Evolutionary conservation across 1,284 basidiomycete genomes (phyloP).

Genomic region (Heterobasidion parviporum): DNA sequence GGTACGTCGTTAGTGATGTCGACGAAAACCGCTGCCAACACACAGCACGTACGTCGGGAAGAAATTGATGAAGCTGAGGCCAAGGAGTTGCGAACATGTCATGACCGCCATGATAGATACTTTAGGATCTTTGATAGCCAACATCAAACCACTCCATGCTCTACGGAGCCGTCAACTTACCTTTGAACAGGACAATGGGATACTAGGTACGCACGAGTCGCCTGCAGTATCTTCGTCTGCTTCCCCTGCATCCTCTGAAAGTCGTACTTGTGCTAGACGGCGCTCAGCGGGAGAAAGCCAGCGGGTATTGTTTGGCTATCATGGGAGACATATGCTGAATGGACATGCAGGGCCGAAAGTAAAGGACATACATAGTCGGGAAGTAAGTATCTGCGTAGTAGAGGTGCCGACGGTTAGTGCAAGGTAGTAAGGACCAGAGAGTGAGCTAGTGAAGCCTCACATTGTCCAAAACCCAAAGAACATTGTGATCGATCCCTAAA

Average conservation of each 20-base stretch:
- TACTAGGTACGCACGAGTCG: constrained; percentile 36
- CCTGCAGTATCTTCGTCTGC: constrained; percentile 49
- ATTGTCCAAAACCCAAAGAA: constrained; percentile 12
- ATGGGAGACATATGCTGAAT: background rate
- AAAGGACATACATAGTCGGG: constrained; percentile 18
- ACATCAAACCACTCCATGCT: constrained; percentile 41
- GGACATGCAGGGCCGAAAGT: background rate
- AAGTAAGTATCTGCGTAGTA: constrained; percentile 9
- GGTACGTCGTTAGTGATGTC: no score
- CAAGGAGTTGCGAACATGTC: constrained; percentile 42
- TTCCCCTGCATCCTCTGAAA: constrained; percentile 72
- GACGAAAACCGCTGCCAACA: no score
- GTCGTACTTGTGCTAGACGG: constrained; percentile 59
- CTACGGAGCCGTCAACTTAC: constrained; percentile 19
- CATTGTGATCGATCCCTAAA: no score
- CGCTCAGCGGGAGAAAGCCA: constrained; percentile 57
- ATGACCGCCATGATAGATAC: constrained; percentile 53
- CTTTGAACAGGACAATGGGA: background rate
- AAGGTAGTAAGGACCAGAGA: no score
- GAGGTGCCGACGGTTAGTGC: no score
- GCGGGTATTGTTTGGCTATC: constrained; percentile 57
- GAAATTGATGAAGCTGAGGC: constrained; percentile 67
- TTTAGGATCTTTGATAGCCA: constrained; percentile 58
- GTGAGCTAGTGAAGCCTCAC: constrained; percentile 24
- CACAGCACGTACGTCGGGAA: constrained; percentile 51